Evolutionary conservation across 257 asterid species (phyloP).

Genomic region (Henckelia pumila): DNA sequence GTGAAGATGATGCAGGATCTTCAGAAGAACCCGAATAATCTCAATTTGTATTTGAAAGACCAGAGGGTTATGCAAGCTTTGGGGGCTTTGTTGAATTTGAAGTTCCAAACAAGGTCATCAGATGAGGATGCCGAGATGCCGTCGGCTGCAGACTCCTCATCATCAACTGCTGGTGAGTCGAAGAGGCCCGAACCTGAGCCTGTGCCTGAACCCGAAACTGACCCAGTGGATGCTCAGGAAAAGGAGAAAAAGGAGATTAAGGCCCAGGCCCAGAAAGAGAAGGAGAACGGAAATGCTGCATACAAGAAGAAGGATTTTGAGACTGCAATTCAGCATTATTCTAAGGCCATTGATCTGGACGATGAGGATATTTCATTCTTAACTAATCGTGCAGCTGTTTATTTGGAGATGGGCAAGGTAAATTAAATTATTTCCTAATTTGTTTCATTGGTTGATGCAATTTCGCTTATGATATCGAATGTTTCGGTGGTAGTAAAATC

Average conservation of each 20-base stretch:
- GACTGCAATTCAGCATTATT: slow-evolving; percentile 69
- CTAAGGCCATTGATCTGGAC: slow-evolving; percentile 68
- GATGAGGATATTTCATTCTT: slow-evolving; percentile 81
- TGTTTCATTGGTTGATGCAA: neutral
- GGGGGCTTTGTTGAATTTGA: neutral
- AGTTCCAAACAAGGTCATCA: neutral
- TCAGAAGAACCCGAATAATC: slow-evolving; percentile 66
- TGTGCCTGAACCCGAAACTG: slow-evolving; percentile 44
- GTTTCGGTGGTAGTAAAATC: neutral
- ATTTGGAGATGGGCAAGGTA: slow-evolving; percentile 95
- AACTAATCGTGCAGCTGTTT: slow-evolving; percentile 94
- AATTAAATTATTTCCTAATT: neutral
- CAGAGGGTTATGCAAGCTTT: slow-evolving; percentile 4
- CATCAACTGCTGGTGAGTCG: slow-evolving; percentile 30
- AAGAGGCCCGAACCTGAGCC: slow-evolving; percentile 50
- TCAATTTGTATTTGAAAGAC: slow-evolving; percentile 35
- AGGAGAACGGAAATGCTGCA: slow-evolving; percentile 83
- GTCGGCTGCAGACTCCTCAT: slow-evolving; percentile 15
- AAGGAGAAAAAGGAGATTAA: slow-evolving; percentile 56
- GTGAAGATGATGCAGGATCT: slow-evolving; percentile 81
- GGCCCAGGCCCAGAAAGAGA: slow-evolving; percentile 65
- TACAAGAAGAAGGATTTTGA: slow-evolving; percentile 93
- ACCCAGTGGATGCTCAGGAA: slow-evolving; percentile 51
- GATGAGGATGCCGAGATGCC: slow-evolving; percentile 54
- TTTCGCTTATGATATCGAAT: neutral